A percentile compares a stretch with the other conserved stretches of the same genome.
These are phyloP conservation scores for Arabis hirsuta DNA, from an alignment of 345 rosid species.

Conservation along the genomic window DNA sequence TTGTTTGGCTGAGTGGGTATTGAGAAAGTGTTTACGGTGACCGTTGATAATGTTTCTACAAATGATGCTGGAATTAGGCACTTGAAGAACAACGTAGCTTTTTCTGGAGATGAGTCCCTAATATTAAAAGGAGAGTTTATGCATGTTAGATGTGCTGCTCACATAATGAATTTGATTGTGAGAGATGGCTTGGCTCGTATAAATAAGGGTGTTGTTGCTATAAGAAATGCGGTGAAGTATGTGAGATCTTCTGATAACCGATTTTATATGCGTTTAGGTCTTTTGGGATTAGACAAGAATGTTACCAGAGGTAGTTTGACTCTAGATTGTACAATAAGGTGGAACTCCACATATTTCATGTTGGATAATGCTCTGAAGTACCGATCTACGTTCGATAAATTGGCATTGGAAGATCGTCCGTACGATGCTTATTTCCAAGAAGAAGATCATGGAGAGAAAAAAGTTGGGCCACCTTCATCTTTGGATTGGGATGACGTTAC, in stretches of 20 bases:
- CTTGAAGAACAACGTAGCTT: background rate
- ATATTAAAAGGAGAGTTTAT: background rate
- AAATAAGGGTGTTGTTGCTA: background rate
- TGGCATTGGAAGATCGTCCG: background rate
- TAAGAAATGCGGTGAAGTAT: background rate
- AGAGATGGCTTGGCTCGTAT: background rate
- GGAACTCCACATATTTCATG: background rate
- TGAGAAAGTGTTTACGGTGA: background rate
- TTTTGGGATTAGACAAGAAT: background rate
- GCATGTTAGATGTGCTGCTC: background rate
- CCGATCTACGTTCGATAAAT: background rate
- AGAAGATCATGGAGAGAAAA: background rate
- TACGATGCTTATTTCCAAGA: background rate
- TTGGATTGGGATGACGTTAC: background rate
- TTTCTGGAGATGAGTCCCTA: conserved; percentile 6
- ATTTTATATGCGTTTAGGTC: background rate
- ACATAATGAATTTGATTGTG: background rate
- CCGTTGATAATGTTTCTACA: background rate
- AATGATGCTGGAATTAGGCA: conserved; percentile 4
- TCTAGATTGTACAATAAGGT: background rate
- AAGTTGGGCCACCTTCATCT: background rate
- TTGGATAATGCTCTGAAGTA: background rate
- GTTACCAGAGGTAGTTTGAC: background rate
- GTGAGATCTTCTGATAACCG: no score
- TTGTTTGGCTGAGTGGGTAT: conserved; percentile 2